Evolutionary conservation across 2,329 filamentous ascomycete species (phyloP).

Genomic region (Ploettnerulaceae sp.): DNA sequence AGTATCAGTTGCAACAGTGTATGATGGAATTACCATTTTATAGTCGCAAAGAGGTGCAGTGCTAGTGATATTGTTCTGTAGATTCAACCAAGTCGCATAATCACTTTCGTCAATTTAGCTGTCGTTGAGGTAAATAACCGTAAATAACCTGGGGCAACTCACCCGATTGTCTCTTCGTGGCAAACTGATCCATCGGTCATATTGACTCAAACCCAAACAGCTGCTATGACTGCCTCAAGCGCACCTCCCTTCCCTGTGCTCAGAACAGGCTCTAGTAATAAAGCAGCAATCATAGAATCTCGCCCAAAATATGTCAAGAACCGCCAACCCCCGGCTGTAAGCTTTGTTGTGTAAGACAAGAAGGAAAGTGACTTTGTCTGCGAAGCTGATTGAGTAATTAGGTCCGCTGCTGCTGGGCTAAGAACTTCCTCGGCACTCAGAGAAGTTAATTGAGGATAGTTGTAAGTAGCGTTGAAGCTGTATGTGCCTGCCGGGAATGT

Average conservation of each 20-base stretch:
- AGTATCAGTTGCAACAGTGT: conserved; percentile 1
- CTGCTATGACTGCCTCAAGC: conserved; percentile 56
- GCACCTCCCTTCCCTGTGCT: conserved; percentile 50
- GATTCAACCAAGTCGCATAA: conserved; percentile 57
- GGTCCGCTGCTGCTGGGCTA: conserved; percentile 40
- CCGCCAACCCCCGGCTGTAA: conserved; percentile 60
- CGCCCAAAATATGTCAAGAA: conserved; percentile 65
- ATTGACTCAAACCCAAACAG: conserved; percentile 57
- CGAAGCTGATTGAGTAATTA: conserved; percentile 43
- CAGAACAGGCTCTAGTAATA: conserved; percentile 54
- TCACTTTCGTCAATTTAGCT: conserved; percentile 39
- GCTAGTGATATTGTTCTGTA: conserved; percentile 47
- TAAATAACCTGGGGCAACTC: conserved; percentile 5
- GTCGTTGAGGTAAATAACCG: no score
- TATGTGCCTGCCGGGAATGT: conserved; percentile 51
- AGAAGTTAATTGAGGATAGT: conserved; percentile 57
- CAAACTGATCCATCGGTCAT: conserved; percentile 54
- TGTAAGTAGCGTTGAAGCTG: conserved; percentile 52
- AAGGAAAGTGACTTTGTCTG: conserved; percentile 54
- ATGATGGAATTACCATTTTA: conserved; percentile 41
- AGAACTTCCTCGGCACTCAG: conserved; percentile 47
- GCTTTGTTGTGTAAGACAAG: conserved; percentile 57
- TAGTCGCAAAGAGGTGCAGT: conserved; percentile 52
- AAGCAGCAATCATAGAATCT: conserved; percentile 57
- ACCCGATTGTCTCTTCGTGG: conserved; percentile 60